Evolutionary conservation across 2,329 filamentous ascomycete genomes (phyloP).

Genomic region (Clarireedia homoeocarpa): DNA sequence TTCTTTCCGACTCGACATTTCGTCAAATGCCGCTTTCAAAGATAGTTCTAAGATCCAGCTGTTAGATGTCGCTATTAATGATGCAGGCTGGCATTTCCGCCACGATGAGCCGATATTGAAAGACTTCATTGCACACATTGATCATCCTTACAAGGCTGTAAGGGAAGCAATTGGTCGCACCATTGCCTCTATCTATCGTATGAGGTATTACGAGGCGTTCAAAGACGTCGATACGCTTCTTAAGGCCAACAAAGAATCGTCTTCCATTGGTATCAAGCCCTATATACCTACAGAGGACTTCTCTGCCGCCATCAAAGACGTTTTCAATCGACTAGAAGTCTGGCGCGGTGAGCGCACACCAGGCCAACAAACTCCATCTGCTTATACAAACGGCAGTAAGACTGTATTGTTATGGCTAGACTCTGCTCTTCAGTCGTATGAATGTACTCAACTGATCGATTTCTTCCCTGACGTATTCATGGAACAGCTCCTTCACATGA

Average conservation of each 20-base stretch:
- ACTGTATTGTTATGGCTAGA: constrained; percentile 95
- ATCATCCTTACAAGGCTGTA: constrained; percentile 97
- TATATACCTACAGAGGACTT: constrained; percentile 76
- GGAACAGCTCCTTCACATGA: constrained; percentile 95
- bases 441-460: constrained; percentile 81
- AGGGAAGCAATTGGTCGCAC: constrained; percentile 90
- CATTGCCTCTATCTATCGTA: constrained; percentile 80
- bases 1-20: constrained; percentile 85
- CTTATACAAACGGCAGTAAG: constrained; percentile 94
- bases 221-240: constrained; percentile 69
- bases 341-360: constrained; percentile 82
- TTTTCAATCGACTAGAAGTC: constrained; percentile 72
- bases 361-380: constrained; percentile 85
- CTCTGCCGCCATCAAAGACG: constrained; percentile 57
- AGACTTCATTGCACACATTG: constrained; percentile 83
- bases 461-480: constrained; percentile 91
- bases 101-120: constrained; percentile 79
- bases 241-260: constrained; percentile 67
- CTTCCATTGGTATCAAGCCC: constrained; percentile 75
- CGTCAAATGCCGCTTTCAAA: constrained; percentile 95
- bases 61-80: constrained; percentile 78
- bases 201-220: constrained; percentile 90
- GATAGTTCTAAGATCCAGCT: constrained; percentile 94
- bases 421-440: constrained; percentile 79
- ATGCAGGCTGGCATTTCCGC: constrained; percentile 94